These are phyloP conservation scores for Leucoagaricus sp. DNA, from an alignment of 1,284 basidiomycete genomes.

Conservation along the genomic window DNA sequence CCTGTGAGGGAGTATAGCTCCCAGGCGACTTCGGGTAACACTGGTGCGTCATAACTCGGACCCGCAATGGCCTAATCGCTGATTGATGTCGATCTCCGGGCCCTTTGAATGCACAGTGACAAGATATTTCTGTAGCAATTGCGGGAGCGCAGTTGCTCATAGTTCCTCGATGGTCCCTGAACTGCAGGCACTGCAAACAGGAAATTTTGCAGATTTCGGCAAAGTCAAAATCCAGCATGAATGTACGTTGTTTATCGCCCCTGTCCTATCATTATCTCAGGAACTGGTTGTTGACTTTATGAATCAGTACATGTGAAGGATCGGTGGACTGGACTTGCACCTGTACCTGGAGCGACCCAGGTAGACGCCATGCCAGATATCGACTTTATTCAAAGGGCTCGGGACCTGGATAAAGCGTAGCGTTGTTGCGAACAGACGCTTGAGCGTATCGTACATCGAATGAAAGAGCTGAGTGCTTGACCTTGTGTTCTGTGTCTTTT, in stretches of 20 bases:
- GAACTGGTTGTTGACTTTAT: background rate
- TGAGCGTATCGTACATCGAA: too few relatives aligned
- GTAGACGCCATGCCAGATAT: too few relatives aligned
- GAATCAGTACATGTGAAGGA: constrained; percentile 34
- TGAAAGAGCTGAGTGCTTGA: too few relatives aligned
- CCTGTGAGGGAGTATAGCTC: constrained; percentile 28
- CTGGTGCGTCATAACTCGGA: constrained; percentile 19
- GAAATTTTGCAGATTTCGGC: constrained; percentile 32
- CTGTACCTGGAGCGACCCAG: too few relatives aligned
- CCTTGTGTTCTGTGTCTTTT: too few relatives aligned
- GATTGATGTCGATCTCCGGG: background rate
- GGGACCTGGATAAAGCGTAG: too few relatives aligned
- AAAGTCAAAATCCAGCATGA: constrained; percentile 29
- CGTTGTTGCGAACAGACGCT: too few relatives aligned
- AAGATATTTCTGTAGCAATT: constrained; percentile 34
- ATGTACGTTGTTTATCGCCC: constrained; percentile 22
- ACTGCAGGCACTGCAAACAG: constrained; percentile 34
- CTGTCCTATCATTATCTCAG: too few relatives aligned
- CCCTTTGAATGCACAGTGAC: constrained; percentile 27
- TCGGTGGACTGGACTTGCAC: too few relatives aligned
- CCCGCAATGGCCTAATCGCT: background rate
- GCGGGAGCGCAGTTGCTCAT: constrained; percentile 34
- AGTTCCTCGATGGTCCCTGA: constrained; percentile 30
- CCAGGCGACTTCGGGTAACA: constrained; percentile 30
- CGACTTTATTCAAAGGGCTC: too few relatives aligned